Evolutionary conservation across 306 rosid species (phyloP), one percentile per base, ranked within the genome.

Genomic region (Rosa lucieae): DNA sequence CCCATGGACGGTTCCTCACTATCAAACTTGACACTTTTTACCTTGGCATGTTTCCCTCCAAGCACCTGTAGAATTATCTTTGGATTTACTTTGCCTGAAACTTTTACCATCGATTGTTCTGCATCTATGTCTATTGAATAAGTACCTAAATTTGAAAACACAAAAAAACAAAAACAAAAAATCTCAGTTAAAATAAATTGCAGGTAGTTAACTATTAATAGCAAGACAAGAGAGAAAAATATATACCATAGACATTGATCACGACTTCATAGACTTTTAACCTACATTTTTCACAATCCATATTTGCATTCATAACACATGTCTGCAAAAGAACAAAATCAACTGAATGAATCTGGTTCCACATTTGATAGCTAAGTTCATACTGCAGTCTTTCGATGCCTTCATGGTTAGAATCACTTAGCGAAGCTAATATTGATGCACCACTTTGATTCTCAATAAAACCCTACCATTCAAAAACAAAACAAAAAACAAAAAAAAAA

Each of bases 21-120:
- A 7, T 88, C 86, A 73, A 88, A 84, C 51, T 67, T 83, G 4
- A 75, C 11, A 51, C 77, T 78, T 63, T 79, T 77, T 12, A 89
- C 37, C 70, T 85, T 77, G 13, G 81, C 87, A 87, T 87, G 89
- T 71, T 44, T 81, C 68, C 87, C 82, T 8, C 77, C 83, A 46
- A 87, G 80, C 32, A 74, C 72, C 46, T 69, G 75, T 18, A 85
- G 72, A 70, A 89, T 12, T 40, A 59, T 73, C 14, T 15, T 78
- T 76, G 89, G 87, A 69, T 82, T 86, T 61, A 82, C 88, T 78
- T 70, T 86, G 3, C 88, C 88, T 0, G 52, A 72, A 48, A 86
- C 75, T 84, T 65, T 84, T 56, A 88, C 81, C 17, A 63, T 78
- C 51, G 79, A 84, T 75, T 76, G 47, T 7, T 84, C 86, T 32